Conservation (phyloP, 2,329 filamentous ascomycete species). For the Chrysosporium queenslandicum region DNA sequence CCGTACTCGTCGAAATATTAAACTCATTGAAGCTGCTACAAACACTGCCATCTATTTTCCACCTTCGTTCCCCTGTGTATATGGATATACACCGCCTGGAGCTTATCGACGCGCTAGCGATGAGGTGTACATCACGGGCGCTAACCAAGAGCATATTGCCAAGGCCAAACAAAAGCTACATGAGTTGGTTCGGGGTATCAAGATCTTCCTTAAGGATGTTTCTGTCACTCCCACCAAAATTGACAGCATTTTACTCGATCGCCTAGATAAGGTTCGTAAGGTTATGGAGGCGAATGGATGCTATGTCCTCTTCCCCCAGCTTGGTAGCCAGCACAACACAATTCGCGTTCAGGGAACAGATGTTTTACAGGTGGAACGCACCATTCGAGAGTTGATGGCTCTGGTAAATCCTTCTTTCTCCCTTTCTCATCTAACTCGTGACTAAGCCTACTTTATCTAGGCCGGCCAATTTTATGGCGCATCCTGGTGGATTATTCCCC, state of each 20-base stretch:
- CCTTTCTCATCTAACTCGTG: too few species aligned
- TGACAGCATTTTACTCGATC: constrained; percentile 81
- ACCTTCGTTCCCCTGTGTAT: constrained; percentile 82
- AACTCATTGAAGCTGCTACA: constrained; percentile 89
- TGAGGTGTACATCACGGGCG: constrained; percentile 91
- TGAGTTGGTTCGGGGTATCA: constrained; percentile 69
- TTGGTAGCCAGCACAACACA: constrained; percentile 73
- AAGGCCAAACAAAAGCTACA: constrained; percentile 85
- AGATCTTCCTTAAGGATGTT: constrained; percentile 85
- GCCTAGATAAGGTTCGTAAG: constrained; percentile 92
- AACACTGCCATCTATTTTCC: constrained; percentile 98
- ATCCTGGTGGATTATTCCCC: constrained; percentile 84
- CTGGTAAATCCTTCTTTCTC: constrained; percentile 49
- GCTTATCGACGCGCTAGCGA: constrained; percentile 73
- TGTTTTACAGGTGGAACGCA: constrained; percentile 86
- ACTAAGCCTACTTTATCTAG: too few species aligned
- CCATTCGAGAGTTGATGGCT: constrained; percentile 90
- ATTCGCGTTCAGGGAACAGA: constrained; percentile 89
- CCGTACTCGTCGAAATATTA: constrained; percentile 92
- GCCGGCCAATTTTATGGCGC: constrained; percentile 96
- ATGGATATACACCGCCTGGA: constrained; percentile 76
- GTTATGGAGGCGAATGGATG: constrained; percentile 95
- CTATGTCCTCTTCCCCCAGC: constrained; percentile 80
- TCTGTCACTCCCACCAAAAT: constrained; percentile 84
- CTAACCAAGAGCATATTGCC: constrained; percentile 71